A percentile compares a stretch with the other conserved stretches of the same genome.
phyloP scores from a whole-genome alignment of 2,329 filamentous ascomycete species.

The Nemania serpens region DNA sequence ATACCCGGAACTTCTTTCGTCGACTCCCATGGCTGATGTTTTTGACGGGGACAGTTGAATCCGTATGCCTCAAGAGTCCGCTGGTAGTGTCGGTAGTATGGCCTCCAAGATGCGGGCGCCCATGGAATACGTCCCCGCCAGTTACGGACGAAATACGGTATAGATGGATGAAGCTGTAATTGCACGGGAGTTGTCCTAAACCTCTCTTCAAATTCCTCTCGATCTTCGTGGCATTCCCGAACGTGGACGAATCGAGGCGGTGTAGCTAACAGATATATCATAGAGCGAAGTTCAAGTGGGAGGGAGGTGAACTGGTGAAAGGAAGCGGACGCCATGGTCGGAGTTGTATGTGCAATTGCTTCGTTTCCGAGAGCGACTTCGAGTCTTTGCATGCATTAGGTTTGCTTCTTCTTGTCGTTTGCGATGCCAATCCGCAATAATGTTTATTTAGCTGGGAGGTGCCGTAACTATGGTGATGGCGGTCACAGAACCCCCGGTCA shows the following conservation, averaged over 20 bases:
- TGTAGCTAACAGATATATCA: conserved; percentile 30
- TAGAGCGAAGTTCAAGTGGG: conserved; percentile 28
- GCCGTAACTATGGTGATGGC: background rate
- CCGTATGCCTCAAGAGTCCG: conserved; percentile 22
- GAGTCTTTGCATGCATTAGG: background rate
- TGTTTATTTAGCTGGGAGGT: background rate
- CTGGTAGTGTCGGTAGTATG: conserved; percentile 18
- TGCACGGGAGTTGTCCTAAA: conserved; percentile 17
- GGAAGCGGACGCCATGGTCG: conserved; percentile 12
- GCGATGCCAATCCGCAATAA: background rate
- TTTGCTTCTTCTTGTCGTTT: background rate
- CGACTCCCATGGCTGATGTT: conserved; percentile 25
- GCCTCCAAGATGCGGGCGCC: background rate
- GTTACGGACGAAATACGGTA: conserved; percentile 26
- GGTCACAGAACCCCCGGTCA: background rate
- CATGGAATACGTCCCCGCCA: conserved; percentile 19
- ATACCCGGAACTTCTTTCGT: conserved; percentile 23
- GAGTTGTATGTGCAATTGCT: background rate
- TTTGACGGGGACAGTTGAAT: conserved; percentile 2
- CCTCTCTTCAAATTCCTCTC: conserved; percentile 15
- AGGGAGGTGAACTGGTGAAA: conserved; percentile 26
- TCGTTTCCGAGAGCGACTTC: background rate
- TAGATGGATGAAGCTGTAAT: conserved; percentile 26
- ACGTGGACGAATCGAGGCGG: conserved; percentile 31
- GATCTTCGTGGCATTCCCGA: conserved; percentile 13